Evolutionary conservation across 306 rosid genomes (phyloP), one percentile per base, ranked within the genome.

Genomic region (Neltuma alba): DNA sequence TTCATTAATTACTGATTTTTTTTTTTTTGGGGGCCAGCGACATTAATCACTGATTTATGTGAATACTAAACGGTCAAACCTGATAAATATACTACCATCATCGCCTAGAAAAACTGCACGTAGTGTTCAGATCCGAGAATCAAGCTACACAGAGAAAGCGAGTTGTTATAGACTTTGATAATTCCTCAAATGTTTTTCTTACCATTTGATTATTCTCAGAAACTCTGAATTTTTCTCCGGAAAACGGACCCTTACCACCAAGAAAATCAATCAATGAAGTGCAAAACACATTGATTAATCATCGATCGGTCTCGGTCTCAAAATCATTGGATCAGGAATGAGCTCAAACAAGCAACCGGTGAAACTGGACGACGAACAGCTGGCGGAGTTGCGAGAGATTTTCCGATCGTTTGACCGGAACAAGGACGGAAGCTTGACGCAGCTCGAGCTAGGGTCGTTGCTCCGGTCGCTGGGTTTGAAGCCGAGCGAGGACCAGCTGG

Each of bases 401-500:
- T 90, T 90, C 85, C 86, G 91, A 44, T 86, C 94, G 7, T 90
- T 90, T 5, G 94, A 90, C 71, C 80, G 87, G 65, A 86, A 88
- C 81, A 90, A 90, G 47, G 90, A 90, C 71, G 94, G 94, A 0
- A 86, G 92, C 75, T 74, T 90, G 25, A 88, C 89, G 16, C 92
- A 90, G 67, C 84, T 88, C 30, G 92, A 86, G 82, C 84, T 88
- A 3, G 89, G 89, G 9, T 88, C 86, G 36, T 86, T 90, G 6
- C 81, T 88, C 21, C 85, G 91, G 25, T 86, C 92, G n/a, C 84
- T 90, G 2, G 94, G 94, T 27, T 67, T 90, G 42, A 90, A 88
- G 60, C 92, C 92, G 23, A 87, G 90, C 48, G 84, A 89, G 2
- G 94, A 90, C n/a, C 92, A 88, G 84, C 79, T 90, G 3, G 94